phyloP scores from a whole-genome alignment of 75 land plant species.

The Picea sitchensis region DNA sequence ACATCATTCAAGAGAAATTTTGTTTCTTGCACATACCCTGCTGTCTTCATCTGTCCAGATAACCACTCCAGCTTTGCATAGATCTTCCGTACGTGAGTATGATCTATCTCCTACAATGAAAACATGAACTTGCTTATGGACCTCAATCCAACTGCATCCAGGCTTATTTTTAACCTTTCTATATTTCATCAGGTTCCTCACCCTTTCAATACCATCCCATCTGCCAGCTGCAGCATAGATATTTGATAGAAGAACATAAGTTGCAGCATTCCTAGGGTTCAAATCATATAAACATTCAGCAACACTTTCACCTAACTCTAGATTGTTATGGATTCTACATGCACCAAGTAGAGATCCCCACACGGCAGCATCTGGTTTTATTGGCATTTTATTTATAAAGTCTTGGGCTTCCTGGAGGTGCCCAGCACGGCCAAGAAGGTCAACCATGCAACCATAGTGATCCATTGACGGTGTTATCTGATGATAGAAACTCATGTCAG shows the following conservation, averaged over 20 bases:
- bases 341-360: conserved; percentile 43
- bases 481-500: conserved; percentile 18
- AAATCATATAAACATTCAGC: conserved; percentile 20
- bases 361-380: conserved; percentile 31
- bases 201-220: conserved; percentile 28
- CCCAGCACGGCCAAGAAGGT: conserved; percentile 32
- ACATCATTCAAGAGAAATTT: too few relatives aligned
- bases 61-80: neutral
- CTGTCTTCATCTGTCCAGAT: too few relatives aligned
- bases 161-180: conserved; percentile 29
- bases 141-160: conserved; percentile 36
- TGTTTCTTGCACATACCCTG: too few relatives aligned
- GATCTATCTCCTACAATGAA: conserved; percentile 29
- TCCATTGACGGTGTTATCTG: conserved; percentile 17
- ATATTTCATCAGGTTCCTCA: conserved; percentile 19
- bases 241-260: conserved; percentile 28
- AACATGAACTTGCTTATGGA: conserved; percentile 23
- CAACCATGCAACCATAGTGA: conserved; percentile 48
- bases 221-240: conserved; percentile 40
- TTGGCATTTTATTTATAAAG: conserved; percentile 35
- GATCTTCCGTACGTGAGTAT: conserved; percentile 18
- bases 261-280: conserved; percentile 41
- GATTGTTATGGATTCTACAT: conserved; percentile 23
- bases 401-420: conserved; percentile 22
- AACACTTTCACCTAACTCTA: conserved; percentile 22